Evolutionary conservation across 306 rosid genomes (phyloP).

Genomic region (Casuarina equisetifolia): DNA sequence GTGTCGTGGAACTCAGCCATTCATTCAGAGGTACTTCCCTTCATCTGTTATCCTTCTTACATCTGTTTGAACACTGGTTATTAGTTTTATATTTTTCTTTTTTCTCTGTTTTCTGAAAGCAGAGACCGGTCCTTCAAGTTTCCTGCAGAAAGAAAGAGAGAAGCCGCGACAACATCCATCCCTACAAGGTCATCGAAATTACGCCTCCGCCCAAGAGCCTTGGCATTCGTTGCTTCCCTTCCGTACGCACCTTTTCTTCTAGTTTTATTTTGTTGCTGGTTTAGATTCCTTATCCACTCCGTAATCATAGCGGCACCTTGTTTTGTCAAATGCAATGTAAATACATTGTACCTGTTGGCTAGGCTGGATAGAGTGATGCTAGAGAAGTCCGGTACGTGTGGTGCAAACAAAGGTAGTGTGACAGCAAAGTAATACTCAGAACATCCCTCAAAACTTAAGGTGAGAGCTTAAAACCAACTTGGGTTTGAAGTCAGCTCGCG

Average conservation of each 20-base stretch:
- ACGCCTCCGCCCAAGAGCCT: slow-evolving; percentile 94
- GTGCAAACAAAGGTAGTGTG: no score
- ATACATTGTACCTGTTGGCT: background rate
- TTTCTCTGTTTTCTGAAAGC: slow-evolving; percentile 3
- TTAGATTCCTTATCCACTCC: background rate
- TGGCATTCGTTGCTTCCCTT: slow-evolving; percentile 85
- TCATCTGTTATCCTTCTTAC: background rate
- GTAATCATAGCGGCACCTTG: background rate
- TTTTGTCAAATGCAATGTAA: background rate
- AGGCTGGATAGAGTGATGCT: background rate
- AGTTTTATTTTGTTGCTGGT: background rate
- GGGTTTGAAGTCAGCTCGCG: no score
- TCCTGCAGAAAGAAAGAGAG: slow-evolving; percentile 76
- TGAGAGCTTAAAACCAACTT: no score
- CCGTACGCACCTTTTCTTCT: slow-evolving; percentile 46
- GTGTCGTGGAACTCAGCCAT: slow-evolving; percentile 35
- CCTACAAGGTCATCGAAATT: slow-evolving; percentile 87
- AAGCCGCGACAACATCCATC: slow-evolving; percentile 57
- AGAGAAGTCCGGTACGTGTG: no score
- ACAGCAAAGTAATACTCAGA: no score
- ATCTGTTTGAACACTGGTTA: background rate
- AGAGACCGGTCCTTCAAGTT: slow-evolving; percentile 51
- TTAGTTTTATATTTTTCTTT: no score
- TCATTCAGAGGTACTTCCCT: background rate
- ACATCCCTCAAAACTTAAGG: no score